Base-by-base conservation (phyloP, 2,329 filamentous ascomycete genomes). In the Escovopsis weberi region DNA sequence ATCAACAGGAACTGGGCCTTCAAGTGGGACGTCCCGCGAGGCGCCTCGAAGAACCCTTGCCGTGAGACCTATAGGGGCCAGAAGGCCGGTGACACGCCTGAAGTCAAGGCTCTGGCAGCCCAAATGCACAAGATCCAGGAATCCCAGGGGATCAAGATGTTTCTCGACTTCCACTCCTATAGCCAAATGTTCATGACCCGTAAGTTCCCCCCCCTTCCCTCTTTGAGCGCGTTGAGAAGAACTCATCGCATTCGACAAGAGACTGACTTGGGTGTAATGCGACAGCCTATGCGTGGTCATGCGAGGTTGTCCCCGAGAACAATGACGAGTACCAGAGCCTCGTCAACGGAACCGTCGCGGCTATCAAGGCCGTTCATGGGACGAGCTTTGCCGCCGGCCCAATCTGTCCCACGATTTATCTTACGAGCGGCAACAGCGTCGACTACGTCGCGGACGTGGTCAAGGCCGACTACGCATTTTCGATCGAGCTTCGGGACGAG, bases 161-260 rank as follows among this genome's bases (percentile, higher is more conserved):
- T 72, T 58, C 72, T 82, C 48, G 78, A 82, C 58, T 75, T 72
- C 54, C 78, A 82, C 59, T 68, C 74, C 0, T 82, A 79, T 59
- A 70, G 68, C 10, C 76, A 81, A 43, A 62, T 74, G 30, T 68
- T 80, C 45, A 69, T 76, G 56, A 66, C 61, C 72, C 74, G 55
- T 80, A 73, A 59, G 70, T 80, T 49, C 62, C 48, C 67, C 69
- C 3, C 55, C 73, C 2, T 15, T 2, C 15, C 15, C 15, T 15
- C 15, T 15, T 15, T 32, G 67, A 70, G 12, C 10, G 37, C 33
- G 2, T 26, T 15, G 15, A 15, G 15, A 15, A 15, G 15, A 15
- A 15, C 15, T 15, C 15, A 15, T 15, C 15, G 15, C 15, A 15
- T 15, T 15, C 15, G 15, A 15, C 15, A 15, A 15, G 15, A 15